Base-by-base conservation (phyloP, 2,329 filamentous ascomycete genomes). In the Aureobasidium zeae region DNA sequence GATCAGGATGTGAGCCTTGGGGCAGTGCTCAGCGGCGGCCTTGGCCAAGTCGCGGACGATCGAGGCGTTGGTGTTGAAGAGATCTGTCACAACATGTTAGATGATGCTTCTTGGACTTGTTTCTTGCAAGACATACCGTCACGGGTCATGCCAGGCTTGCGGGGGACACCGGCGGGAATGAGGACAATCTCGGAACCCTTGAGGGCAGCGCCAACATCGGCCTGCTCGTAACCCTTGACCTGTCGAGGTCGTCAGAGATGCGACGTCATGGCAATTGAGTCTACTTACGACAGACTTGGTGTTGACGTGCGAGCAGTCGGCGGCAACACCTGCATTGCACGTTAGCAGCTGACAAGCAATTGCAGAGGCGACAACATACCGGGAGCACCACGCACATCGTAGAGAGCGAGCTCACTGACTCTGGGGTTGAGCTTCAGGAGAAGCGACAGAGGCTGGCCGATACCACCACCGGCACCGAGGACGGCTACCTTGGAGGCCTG, bases 1-100 rank as follows among this genome's bases (percentile, higher is more conserved):
- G 76, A 98, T 79, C 64, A 96, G 80, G 67, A 96, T 76, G 73
- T 94, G 94, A 69, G 91, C 91, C 53, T 95, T 76, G 60, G 91
- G 91, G 63, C 82, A 77, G 57, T 85, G 77, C 61, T 94, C 80
- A 61, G 91, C 91, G 63, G 79, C 81, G 60, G 87, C 88, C 79
- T 94, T 94, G 72, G 89, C 88, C 55, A 98, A 81, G 71, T 96
- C 91, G 63, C 89, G 88, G 66, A 98, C 91, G 68, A 98, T 98
- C 66, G 86, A 94, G 69, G 91, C 91, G 71, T 98, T 98, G 77
- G 89, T 98, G 81, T 96, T 96, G 87, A 98, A 98, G 53, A 98
- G 83, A 67, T 98, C 89, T 79, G 47, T 16, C n/a, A n/a, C n/a
- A 16, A 29, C 6, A 2, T 33, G n/a, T 46, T 16, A 48, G 32